Conservation (phyloP, 192 early-diverging fungal genomes). For the Coemansia sp. region DNA sequence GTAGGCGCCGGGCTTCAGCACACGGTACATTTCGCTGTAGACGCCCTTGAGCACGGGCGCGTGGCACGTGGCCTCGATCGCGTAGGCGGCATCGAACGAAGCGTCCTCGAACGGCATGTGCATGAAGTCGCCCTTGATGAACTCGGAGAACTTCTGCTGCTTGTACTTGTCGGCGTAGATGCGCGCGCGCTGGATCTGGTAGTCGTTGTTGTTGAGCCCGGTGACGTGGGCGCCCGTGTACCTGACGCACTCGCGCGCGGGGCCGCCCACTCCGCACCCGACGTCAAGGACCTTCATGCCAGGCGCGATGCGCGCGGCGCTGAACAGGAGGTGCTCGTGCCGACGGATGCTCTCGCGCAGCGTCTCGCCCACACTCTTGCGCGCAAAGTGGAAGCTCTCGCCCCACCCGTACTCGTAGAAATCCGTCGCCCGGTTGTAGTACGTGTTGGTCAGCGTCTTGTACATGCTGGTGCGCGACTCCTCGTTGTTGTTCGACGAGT, state of each 20-base stretch:
- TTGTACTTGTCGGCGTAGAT: constrained; percentile 71
- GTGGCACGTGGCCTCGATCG: constrained; percentile 96
- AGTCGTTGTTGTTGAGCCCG: constrained; percentile 97
- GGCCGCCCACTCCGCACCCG: constrained; percentile 96
- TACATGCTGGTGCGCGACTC: constrained; percentile 62
- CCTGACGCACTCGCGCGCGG: constrained; percentile 87
- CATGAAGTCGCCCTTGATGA: constrained; percentile 86
- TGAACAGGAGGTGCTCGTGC: constrained; percentile 88
- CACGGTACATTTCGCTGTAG: constrained; percentile 87
- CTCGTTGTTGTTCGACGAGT: constrained; percentile 61
- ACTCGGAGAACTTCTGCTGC: constrained; percentile 61
- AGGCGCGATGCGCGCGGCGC: constrained; percentile 68
- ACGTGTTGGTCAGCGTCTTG: constrained; percentile 75
- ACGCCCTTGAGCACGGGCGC: constrained; percentile 80
- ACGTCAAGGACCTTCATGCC: constrained; percentile 83
- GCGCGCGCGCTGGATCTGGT: constrained; percentile 81
- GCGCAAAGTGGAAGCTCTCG: constrained; percentile 88
- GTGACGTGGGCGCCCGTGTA: constrained; percentile 88
- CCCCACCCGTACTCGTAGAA: constrained; percentile 91
- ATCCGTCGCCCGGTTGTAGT: constrained; percentile 81
- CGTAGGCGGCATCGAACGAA: constrained; percentile 86
- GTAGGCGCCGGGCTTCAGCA: constrained; percentile 87
- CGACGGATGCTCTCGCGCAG: constrained; percentile 82
- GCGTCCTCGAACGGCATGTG: constrained; percentile 82
- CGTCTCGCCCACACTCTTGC: constrained; percentile 72